These are phyloP conservation scores for Collybiopsis luxurians DNA, from an alignment of 768 basidiomycete species.

Conservation along the genomic window DNA sequence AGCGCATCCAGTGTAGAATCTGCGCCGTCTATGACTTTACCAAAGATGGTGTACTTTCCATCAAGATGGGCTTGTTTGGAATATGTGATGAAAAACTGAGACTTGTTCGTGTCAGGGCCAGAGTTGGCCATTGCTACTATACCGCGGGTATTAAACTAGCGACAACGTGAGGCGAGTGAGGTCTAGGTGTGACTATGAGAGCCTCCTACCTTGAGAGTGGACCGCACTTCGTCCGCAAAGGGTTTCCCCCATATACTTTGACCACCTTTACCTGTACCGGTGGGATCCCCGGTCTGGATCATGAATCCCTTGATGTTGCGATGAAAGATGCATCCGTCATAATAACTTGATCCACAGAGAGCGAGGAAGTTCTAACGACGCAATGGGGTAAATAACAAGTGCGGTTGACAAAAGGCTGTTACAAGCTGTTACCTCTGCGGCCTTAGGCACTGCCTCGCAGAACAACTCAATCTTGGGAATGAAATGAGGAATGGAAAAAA, in stretches of 20 bases:
- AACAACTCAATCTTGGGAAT: conserved; percentile 83
- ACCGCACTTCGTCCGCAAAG: conserved; percentile 88
- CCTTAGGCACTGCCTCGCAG: conserved; percentile 94
- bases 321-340: conserved; percentile 84
- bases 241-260: conserved; percentile 95
- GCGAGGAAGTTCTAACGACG: conserved; percentile 85
- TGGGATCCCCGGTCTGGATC: conserved; percentile 89
- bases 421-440: conserved; percentile 70
- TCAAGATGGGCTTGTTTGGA: conserved; percentile 93
- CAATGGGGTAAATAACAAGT: conserved; percentile 10
- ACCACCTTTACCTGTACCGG: conserved; percentile 91
- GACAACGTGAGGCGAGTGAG: conserved; percentile 17
- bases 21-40: conserved; percentile 97
- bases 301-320: conserved; percentile 97
- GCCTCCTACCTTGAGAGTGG: conserved; percentile 79
- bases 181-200: conserved; percentile 12
- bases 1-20: conserved; percentile 93
- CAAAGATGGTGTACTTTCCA: conserved; percentile 92
- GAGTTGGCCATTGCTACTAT: conserved; percentile 98
- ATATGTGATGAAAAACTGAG: conserved; percentile 88
- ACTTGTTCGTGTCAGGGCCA: conserved; percentile 92
- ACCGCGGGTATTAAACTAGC: conserved; percentile 91
- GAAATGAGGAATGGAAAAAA: not conserved
- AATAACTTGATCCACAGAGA: conserved; percentile 86
- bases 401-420: conserved; percentile 4